These are phyloP conservation scores for Cadophora gregata DNA, from an alignment of 2,329 filamentous ascomycete genomes.

Conservation along the genomic window DNA sequence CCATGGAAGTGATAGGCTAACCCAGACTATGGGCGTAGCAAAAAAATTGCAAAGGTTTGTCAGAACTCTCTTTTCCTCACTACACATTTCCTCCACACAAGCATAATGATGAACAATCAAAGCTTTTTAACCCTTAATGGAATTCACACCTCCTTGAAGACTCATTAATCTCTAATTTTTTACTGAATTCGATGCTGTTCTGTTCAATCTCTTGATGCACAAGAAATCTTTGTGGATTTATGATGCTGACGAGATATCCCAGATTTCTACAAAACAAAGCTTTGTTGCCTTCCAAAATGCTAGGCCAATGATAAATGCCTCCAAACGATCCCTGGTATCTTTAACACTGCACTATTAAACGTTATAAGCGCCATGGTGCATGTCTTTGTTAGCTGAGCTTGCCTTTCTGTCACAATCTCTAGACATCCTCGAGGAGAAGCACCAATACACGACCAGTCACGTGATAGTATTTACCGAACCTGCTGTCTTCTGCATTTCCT, in stretches of 20 bases:
- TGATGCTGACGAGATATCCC: conserved; percentile 59
- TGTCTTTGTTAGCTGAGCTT: not conserved
- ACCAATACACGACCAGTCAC: not conserved
- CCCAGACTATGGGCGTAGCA: conserved; percentile 15
- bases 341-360: not conserved
- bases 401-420: not conserved
- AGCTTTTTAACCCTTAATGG: conserved; percentile 50
- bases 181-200: conserved; percentile 42
- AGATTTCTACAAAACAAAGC: conserved; percentile 46
- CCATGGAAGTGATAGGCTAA: conserved; percentile 23
- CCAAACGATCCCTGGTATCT: not conserved
- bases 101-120: conserved; percentile 46
- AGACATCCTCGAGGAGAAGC: not conserved
- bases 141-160: conserved; percentile 44
- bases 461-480: not conserved
- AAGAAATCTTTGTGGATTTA: conserved; percentile 45
- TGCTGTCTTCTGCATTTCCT: too few relatives aligned
- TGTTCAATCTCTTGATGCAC: conserved; percentile 53
- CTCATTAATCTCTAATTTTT: conserved; percentile 51
- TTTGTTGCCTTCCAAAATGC: not conserved
- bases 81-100: conserved; percentile 22
- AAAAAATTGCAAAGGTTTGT: conserved; percentile 36
- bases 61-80: conserved; percentile 24
- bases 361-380: not conserved
- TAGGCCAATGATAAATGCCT: not conserved